Base-by-base conservation (phyloP, 257 asterid genomes). In the Przewalskia tangutica region DNA sequence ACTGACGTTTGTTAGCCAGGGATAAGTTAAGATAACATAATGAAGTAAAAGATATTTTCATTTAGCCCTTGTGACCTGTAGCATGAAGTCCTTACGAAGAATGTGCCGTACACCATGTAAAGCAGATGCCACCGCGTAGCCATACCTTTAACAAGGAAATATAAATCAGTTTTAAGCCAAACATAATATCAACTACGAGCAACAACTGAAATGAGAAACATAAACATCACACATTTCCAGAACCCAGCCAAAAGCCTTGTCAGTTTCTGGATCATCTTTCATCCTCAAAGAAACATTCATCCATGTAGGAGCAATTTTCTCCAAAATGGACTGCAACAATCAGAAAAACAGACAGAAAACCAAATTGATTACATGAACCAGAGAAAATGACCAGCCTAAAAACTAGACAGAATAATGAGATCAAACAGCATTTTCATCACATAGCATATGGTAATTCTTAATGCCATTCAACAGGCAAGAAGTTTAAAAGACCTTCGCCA, bases 221-320 rank as follows among this genome's bases (percentile, higher is more conserved):
- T 16, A 80, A 55, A 68, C 14, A 64, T 55, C 71, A 87, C 98
- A 93, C 99, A 96, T 96, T 89, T 96, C 99, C 82, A 94, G 88
- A 87, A 96, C 98, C 99, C 99, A 96, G 81, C 99, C 99, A 82
- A 96, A 96, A 63, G 91, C 95, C 84, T 92, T 90, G 86, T 96
- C 99, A 32, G 99, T 91, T 87, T 96, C 99, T 17, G 93, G 90
- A 81, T 96, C 99, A 89, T 94, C 98, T 89, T 96, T 96, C 99
- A 96, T 96, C 80, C 91, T 88, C 92, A 96, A 85, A 83, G 99
- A 96, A 67, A 96, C 91, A 84, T 96, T 94, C 99, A 96, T 91
- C 99, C 99, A 96, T 50, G 98, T 96, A 44, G 99, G 99, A 77
- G 98, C 98, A 81, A 96, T 93, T 90, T 91, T 93, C 90, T 93